Percentiles rank a stretch among this genome's conserved stretches.
These are phyloP conservation scores for Metarhizium guizhouense DNA, from an alignment of 2,329 filamentous ascomycete genomes.

Conservation along the genomic window DNA sequence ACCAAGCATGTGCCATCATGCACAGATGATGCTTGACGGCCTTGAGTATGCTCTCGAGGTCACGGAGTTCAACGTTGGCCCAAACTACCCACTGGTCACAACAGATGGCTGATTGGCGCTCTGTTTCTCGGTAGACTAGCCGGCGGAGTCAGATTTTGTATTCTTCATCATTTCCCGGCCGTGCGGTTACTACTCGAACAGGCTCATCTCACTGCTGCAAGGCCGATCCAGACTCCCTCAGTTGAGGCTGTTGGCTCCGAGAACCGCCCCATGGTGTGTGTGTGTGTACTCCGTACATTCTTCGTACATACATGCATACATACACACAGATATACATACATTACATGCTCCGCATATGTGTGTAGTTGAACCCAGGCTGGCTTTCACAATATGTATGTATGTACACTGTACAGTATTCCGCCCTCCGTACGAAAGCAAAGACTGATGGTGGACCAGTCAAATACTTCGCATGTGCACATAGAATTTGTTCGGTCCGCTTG, in stretches of 20 bases:
- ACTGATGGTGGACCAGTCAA: too few relatives aligned
- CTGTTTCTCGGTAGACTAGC: conserved; percentile 6
- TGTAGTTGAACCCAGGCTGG: too few relatives aligned
- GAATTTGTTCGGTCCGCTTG: too few relatives aligned
- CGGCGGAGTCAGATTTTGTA: background rate
- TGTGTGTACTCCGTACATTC: background rate
- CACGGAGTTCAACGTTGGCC: background rate
- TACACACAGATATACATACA: too few relatives aligned
- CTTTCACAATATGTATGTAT: too few relatives aligned
- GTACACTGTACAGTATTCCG: too few relatives aligned
- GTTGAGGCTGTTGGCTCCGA: conserved; percentile 2
- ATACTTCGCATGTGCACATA: too few relatives aligned
- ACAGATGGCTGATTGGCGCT: conserved; percentile 1
- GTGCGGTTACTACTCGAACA: conserved; percentile 4
- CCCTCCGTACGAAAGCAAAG: too few relatives aligned
- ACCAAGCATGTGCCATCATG: background rate
- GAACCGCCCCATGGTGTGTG: background rate
- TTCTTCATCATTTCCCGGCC: conserved; percentile 5
- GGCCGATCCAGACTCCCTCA: conserved; percentile 3
- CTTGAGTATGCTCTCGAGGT: background rate
- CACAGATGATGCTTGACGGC: background rate
- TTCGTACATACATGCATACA: too few relatives aligned
- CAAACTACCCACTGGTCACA: background rate
- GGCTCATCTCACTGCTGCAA: conserved; percentile 3
- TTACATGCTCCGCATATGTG: too few relatives aligned